These are phyloP conservation scores for Penicillium angulare DNA, from an alignment of 495 filamentous ascomycete genomes.

Conservation along the genomic window DNA sequence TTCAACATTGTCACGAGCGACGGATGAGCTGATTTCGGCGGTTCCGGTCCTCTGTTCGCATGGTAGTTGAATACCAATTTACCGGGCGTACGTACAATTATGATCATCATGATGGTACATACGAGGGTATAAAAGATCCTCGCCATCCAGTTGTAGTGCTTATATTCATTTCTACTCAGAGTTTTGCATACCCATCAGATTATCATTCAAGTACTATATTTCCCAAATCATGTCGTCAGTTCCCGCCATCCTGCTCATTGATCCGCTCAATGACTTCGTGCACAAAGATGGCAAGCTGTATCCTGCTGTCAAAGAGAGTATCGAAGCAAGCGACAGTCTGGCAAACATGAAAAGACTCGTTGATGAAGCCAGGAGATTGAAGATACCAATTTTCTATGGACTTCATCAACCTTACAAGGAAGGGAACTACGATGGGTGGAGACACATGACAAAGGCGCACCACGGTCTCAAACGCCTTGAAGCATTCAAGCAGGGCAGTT, in stretches of 20 bases:
- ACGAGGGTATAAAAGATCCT: too few species aligned
- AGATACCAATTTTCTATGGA: constrained; percentile 1
- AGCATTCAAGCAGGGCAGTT: neutral
- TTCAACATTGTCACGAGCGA: too few species aligned
- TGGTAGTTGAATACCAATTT: too few species aligned
- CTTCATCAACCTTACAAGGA: neutral
- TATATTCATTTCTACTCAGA: too few species aligned
- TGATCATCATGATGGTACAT: too few species aligned
- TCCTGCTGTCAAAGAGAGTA: constrained; percentile 3
- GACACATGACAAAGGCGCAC: neutral
- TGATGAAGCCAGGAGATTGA: neutral
- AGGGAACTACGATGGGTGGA: neutral
- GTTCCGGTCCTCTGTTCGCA: too few species aligned
- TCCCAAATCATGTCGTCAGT: neutral
- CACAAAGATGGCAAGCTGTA: constrained; percentile 3
- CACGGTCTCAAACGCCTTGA: neutral
- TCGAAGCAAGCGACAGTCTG: neutral
- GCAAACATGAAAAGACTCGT: neutral
- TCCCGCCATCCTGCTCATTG: constrained; percentile 1
- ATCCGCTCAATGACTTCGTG: constrained; percentile 10
- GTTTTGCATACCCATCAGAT: too few species aligned
- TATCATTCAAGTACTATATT: too few species aligned
- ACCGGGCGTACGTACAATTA: too few species aligned
- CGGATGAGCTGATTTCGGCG: too few species aligned
- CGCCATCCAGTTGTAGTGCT: too few species aligned